Base-by-base conservation (phyloP, 805 yeast genomes). In the Lipomyces starkeyi region DNA sequence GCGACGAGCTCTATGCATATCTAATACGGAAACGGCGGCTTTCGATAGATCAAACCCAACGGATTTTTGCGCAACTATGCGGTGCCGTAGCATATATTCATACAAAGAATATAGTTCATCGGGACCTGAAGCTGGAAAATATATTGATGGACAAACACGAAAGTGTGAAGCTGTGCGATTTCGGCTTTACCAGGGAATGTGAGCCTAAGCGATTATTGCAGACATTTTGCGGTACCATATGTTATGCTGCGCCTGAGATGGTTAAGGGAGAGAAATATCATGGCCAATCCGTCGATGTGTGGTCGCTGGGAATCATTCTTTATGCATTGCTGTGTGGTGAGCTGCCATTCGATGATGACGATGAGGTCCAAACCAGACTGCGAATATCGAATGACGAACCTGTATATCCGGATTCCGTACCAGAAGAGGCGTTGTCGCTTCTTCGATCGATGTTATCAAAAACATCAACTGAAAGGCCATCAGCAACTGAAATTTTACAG, bases 211-310 rank as follows among this genome's bases (percentile, higher is more conserved):
- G 83, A 4, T 78, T 89, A 59, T 79, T 94, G 43, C 90, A 89
- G 61, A 95, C 97, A 0, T 83, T 93, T 1, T 94, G 99, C 79
- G 99, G 99, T 2, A 94, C 98, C 0, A 87, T 93, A 0, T 96
- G 92, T 2, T 94, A 94, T 77, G 93, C 94, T 97, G 97, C 99
- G 0, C 99, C 99, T 0, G 99, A 94, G 76, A 81, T 95, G 69
- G 81, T 93, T 20, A 81, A 82, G 64, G 84, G 87, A 69, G 84
- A 86, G 68, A 87, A 88, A 58, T 93, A 93, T 77, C 87, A 87
- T 55, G 98, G 98, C 0, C 88, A 89, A 73, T 60, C 64, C 81
- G 3, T 88, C 1, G 99, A 94, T 76, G 87, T 91, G 6, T 94
- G 99, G 99, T 87, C 97, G 0, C 79, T 94, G 70, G 99, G 99